Base-by-base conservation (phyloP, 2,329 filamentous ascomycete species). In the Scleromitrula shiraiana region DNA sequence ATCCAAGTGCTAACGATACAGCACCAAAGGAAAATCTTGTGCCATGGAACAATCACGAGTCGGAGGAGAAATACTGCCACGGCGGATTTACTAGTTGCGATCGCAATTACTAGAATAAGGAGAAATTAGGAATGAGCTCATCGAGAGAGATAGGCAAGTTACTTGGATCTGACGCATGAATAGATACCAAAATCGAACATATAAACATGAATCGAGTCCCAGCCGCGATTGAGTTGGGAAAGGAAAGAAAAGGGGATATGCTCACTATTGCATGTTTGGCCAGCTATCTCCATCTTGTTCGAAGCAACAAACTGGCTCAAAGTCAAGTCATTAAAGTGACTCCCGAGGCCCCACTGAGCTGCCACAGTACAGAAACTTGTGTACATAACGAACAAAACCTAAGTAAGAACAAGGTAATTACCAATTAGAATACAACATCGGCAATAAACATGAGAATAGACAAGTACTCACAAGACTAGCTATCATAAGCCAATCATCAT, bases 231-330 rank as follows among this genome's bases (percentile, higher is more conserved):
- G n/a, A n/a, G n/a, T n/a, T n/a, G n/a, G n/a, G n/a, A n/a, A n/a
- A n/a, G n/a, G n/a, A n/a, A n/a, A n/a, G n/a, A n/a, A n/a, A n/a
- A n/a, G n/a, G n/a, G n/a, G n/a, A n/a, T n/a, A n/a, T n/a, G n/a
- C n/a, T n/a, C n/a, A n/a, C n/a, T 46, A 9, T 39, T 46, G 17
- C 35, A 46, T 2, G 43, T 46, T 39, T 46, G 43, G 6, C 35
- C 43, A 12, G 43, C 43, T 9, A 46, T 22, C 39, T 46, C 35
- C 43, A 46, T 46, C 24, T 46, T 39, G 7, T 38, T 46, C 9
- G 43, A 46, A 15, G 19, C 17, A 24, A 38, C 35, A 6, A 46
- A 46, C 23, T 46, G 33, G 14, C 23, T 24, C 5, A 20, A 4
- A 14, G 43, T 30, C 5, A 39, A 8, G 3, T 23, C 24, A 12